Evolutionary conservation across 2,329 filamentous ascomycete species (phyloP).

Genomic region (Aspergillus ochraceus): DNA sequence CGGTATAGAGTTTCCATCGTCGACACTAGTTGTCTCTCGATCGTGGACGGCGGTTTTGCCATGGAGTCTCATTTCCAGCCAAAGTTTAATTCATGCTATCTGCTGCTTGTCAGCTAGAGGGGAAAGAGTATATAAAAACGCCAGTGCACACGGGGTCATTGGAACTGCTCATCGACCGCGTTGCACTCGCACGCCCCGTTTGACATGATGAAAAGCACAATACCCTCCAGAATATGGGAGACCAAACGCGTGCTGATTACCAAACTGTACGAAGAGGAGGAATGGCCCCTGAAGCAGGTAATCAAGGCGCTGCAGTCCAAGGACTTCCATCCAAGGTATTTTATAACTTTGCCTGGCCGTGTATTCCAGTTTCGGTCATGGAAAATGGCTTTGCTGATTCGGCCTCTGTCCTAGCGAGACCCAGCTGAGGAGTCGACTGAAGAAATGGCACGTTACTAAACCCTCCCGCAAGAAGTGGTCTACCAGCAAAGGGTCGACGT

Average conservation of each 20-base stretch:
- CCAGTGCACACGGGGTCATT: no score
- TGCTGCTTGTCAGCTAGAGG: no score
- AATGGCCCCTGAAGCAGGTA: constrained; percentile 6
- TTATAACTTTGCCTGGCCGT: not conserved
- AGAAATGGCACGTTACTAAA: constrained; percentile 8
- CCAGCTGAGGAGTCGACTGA: constrained; percentile 3
- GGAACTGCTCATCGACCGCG: no score
- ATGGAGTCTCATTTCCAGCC: no score
- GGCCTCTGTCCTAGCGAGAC: not conserved
- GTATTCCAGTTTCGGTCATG: not conserved
- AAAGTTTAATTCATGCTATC: no score
- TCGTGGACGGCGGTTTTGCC: no score
- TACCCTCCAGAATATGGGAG: not conserved
- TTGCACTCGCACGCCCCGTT: not conserved
- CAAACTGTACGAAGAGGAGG: constrained; percentile 6
- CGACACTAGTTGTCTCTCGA: no score
- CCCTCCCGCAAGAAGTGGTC: constrained; percentile 8
- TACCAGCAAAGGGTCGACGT: not conserved
- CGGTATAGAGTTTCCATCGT: no score
- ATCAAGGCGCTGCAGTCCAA: constrained; percentile 2
- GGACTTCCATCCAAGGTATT: constrained; percentile 2
- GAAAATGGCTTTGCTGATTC: not conserved
- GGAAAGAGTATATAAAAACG: no score
- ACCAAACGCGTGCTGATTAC: constrained; percentile 4
- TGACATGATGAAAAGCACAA: not conserved